Evolutionary conservation across 148 eudicot genomes (phyloP), one percentile per base, ranked within the genome.

Genomic region (Cornus suecica): DNA sequence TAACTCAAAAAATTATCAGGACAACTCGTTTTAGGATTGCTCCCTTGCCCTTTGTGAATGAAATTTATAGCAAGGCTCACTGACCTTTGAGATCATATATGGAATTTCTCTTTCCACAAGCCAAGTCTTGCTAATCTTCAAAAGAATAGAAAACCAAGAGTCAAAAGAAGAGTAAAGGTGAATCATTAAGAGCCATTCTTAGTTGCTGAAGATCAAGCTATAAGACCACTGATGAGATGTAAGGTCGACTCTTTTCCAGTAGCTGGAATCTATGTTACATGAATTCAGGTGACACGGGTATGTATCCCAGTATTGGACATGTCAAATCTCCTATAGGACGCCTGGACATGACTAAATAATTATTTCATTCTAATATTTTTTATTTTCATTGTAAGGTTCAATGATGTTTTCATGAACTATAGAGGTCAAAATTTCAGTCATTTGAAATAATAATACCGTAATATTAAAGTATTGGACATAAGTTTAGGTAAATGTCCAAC

Each of bases 181-280:
- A 22, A n/a, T 58, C 62, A 34, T 10, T 16, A n/a, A 16, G 22
- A 31, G 0, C 7, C 45, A 60, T 27, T 63, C 20, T 1, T 74
- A 41, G n/a, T 63, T 63, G 69, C 48, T 74, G 61, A 64, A 63
- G 15, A 74, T 74, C 30, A 5, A 30, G 29, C 48, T 58, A 0
- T 58, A 58, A 5, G 23, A 22, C 54, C 54, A 14, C 20, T 1
- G 9, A 58, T 58, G 62, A 58, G 62, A 58, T 4, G 3, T 20
- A 52, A 20, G 16, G 4, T 14, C 20, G 5, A 52, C 58, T 52
- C 58, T 52, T 51, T 51, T 52, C 58, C 42, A 14, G 58, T 52
- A 52, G 58, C 3, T n/a, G n/a, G n/a, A n/a, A n/a, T n/a, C n/a
- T n/a, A n/a, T n/a, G n/a, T n/a, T n/a, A n/a, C n/a, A n/a, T n/a